Evolutionary conservation across 23 red algal species (phyloP), one percentile per base, ranked within the genome.

Genomic region (Gracilaria vermiculophylla): DNA sequence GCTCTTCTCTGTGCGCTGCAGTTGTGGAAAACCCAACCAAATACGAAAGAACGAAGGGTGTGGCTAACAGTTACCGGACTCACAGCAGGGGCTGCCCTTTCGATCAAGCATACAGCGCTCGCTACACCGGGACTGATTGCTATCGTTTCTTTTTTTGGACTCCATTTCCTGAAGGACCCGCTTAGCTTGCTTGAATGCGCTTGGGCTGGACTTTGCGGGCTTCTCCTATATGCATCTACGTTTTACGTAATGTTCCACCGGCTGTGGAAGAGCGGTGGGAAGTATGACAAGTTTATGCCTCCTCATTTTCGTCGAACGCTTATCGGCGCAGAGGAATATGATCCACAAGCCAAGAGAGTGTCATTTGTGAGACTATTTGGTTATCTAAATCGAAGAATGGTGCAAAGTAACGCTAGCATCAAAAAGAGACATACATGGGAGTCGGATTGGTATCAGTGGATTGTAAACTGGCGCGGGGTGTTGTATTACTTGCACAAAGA

Each of bases 371-470:
- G 80, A 45, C 79, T 87, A 16, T 98, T 98, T 44, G 8, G 87
- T 24, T 95, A 94, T 67, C 66, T 95, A 17, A 98, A 98, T 76
- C 44, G 62, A 78, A 71, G 91, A 58, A 98, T 98, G 96, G 34
- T 98, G 20, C 39, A 80, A 49, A 84, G 89, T 34, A 98, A 95
- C 65, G 92, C 86, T 34, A 83, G 79, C 41, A 93, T 98, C 23
- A 86, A 82, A 37, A 92, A 91, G 58, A 72, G 90, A 43, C 95
- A 97, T 65, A 70, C 75, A 5, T 97, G 95, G 95, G 90, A 97
- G 54, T 88, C 89, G 43, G 81, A 83, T 55, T 98, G 96, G 92
- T 95, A 92, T 65, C 86, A 94, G 31, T 98, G 96, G 96, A 90
- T 91, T 44, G 66, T 95, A 11, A 94, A 93, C 57, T 82, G 84